A percentile compares a stretch with the other conserved stretches of the same genome.
phyloP scores from a whole-genome alignment of 2,329 filamentous ascomycete genomes.

The Amphichorda felina region DNA sequence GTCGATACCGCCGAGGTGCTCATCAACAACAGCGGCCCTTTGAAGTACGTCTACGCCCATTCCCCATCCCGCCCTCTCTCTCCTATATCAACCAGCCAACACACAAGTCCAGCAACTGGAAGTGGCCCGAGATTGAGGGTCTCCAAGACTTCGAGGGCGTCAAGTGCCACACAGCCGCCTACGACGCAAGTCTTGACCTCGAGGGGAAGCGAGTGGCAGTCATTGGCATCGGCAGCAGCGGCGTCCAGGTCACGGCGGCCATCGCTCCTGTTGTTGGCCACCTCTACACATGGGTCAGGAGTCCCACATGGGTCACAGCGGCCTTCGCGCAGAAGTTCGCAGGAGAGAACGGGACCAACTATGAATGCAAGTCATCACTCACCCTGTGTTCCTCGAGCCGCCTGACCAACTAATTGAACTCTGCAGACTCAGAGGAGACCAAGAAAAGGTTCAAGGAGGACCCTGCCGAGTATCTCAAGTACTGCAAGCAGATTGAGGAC shows the following conservation, averaged over 20 bases:
- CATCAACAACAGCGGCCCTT: slow-evolving; percentile 6
- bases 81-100: neutral
- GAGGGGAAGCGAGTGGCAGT: slow-evolving; percentile 34
- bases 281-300: slow-evolving; percentile 28
- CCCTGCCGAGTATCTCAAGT: slow-evolving; percentile 38
- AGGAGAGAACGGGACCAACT: slow-evolving; percentile 23
- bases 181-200: slow-evolving; percentile 36
- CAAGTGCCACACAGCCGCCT: slow-evolving; percentile 38
- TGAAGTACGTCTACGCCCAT: slow-evolving; percentile 6
- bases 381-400: no score
- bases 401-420: no score
- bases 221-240: neutral
- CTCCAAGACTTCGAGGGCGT: slow-evolving; percentile 32
- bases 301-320: slow-evolving; percentile 29
- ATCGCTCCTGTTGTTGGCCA: slow-evolving; percentile 10
- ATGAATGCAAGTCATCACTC: neutral
- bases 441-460: slow-evolving; percentile 35
- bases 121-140: slow-evolving; percentile 37
- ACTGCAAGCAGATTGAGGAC: slow-evolving; percentile 28
- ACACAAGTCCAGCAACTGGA: slow-evolving; percentile 20
- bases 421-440: slow-evolving; percentile 24
- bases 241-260: slow-evolving; percentile 8
- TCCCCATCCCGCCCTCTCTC: neutral
- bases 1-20: slow-evolving; percentile 6
- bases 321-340: slow-evolving; percentile 14